Percentiles rank a stretch among this genome's conserved stretches.
Evolutionary conservation across 1,284 basidiomycete genomes (phyloP).

Genomic region (Malassezia psittaci): DNA sequence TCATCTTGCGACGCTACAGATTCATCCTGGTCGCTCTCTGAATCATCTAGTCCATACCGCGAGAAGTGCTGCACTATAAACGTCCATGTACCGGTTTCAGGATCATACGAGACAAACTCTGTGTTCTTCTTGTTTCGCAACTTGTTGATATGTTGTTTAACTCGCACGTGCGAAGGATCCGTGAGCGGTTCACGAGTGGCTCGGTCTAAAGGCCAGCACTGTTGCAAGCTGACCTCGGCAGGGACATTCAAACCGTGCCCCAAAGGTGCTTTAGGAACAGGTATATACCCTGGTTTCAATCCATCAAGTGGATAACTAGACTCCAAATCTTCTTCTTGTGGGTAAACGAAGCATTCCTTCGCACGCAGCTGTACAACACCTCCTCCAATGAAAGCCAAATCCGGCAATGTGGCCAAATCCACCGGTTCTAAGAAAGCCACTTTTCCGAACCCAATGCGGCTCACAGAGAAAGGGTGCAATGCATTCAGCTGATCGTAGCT

Average conservation of each 20-base stretch:
- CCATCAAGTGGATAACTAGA: slow-evolving; percentile 38
- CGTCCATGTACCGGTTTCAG: slow-evolving; percentile 74
- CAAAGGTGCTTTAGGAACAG: slow-evolving; percentile 55
- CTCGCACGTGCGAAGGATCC: slow-evolving; percentile 63
- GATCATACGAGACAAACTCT: slow-evolving; percentile 70
- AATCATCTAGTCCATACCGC: slow-evolving; percentile 47
- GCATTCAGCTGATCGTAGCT: slow-evolving; percentile 57
- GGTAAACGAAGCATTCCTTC: slow-evolving; percentile 86
- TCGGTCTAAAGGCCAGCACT: slow-evolving; percentile 84
- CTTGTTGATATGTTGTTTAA: slow-evolving; percentile 67
- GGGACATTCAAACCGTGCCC: slow-evolving; percentile 82
- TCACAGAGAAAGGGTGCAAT: slow-evolving; percentile 65
- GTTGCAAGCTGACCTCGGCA: slow-evolving; percentile 66
- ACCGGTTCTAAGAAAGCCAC: slow-evolving; percentile 77
- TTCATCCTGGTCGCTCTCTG: slow-evolving; percentile 25
- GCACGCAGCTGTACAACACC: slow-evolving; percentile 77
- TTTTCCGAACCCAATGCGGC: slow-evolving; percentile 79
- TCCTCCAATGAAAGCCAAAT: slow-evolving; percentile 70
- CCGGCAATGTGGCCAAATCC: slow-evolving; percentile 74
- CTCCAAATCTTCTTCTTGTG: slow-evolving; percentile 55
- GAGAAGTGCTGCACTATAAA: slow-evolving; percentile 85
- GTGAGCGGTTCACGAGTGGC: slow-evolving; percentile 81
- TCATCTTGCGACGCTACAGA: neutral
- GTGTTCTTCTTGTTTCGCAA: slow-evolving; percentile 77
- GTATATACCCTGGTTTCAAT: slow-evolving; percentile 34